Percentiles rank a stretch among this genome's conserved stretches.
These are phyloP conservation scores for Rachicladosporium sp. DNA, from an alignment of 2,329 filamentous ascomycete species.

Conservation along the genomic window DNA sequence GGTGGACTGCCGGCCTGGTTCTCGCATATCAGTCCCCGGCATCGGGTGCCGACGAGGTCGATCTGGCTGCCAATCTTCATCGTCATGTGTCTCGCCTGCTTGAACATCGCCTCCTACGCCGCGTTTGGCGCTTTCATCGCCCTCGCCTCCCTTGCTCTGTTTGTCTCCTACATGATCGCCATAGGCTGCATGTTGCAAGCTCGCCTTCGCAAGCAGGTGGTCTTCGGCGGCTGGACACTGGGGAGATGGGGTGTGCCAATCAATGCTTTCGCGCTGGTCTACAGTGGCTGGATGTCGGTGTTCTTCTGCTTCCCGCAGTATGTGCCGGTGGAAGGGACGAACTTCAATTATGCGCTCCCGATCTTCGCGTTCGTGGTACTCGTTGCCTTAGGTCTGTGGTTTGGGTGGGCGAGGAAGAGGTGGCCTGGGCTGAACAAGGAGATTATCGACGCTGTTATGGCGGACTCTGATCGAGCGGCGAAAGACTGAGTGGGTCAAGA, in stretches of 20 bases:
- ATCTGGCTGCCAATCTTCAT: conserved; percentile 13
- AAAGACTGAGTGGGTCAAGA: too few relatives aligned
- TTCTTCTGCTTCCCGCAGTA: conserved; percentile 14
- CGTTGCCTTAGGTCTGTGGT: conserved; percentile 3
- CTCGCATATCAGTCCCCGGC: conserved; percentile 11
- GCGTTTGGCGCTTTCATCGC: conserved; percentile 15
- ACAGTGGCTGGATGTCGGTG: conserved; percentile 13
- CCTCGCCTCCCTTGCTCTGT: conserved; percentile 14
- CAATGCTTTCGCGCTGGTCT: conserved; percentile 15
- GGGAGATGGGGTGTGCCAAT: conserved; percentile 11
- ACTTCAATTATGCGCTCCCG: conserved; percentile 16
- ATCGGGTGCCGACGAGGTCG: conserved; percentile 12
- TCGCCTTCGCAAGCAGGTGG: conserved; percentile 1
- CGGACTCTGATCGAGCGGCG: too few relatives aligned
- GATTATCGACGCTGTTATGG: too few relatives aligned
- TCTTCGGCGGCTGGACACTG: conserved; percentile 11
- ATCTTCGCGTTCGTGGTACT: conserved; percentile 13
- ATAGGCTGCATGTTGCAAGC: conserved; percentile 12
- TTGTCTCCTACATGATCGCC: conserved; percentile 16
- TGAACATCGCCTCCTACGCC: conserved; percentile 12
- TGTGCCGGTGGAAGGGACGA: conserved; percentile 12
- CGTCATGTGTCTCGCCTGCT: conserved; percentile 11
- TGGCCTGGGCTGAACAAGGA: too few relatives aligned
- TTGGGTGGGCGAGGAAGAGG: too few relatives aligned
- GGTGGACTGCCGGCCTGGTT: conserved; percentile 13